These are phyloP conservation scores for Rhizopus arrhizus DNA, from an alignment of 371 early-diverging fungal genomes.

Conservation along the genomic window DNA sequence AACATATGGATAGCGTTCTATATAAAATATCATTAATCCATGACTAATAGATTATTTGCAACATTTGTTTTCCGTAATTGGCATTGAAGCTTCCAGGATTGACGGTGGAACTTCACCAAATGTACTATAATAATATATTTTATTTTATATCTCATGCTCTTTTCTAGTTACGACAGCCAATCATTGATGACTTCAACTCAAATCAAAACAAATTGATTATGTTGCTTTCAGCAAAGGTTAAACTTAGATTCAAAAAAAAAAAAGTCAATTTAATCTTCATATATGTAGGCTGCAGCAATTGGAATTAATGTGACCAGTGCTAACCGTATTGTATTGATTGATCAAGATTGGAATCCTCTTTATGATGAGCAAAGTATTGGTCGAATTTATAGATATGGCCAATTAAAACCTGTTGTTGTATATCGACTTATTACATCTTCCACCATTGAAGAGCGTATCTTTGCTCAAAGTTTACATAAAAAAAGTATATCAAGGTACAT, in stretches of 20 bases:
- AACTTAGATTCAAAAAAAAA: neutral
- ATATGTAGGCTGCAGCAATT: conserved; percentile 69
- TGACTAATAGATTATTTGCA: conserved; percentile 58
- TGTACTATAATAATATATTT: conserved; percentile 18
- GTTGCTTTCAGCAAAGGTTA: conserved; percentile 71
- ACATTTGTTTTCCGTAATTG: conserved; percentile 13
- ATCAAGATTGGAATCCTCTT: conserved; percentile 97
- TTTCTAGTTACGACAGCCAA: conserved; percentile 59
- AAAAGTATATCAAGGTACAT: conserved; percentile 37
- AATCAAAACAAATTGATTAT: conserved; percentile 54
- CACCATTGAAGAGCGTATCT: conserved; percentile 42
- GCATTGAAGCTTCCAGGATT: conserved; percentile 39
- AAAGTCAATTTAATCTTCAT: conserved; percentile 3
- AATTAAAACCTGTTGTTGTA: conserved; percentile 54
- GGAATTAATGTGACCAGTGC: conserved; percentile 92
- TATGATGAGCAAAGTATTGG: conserved; percentile 90
- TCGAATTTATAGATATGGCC: conserved; percentile 66
- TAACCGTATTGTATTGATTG: conserved; percentile 86
- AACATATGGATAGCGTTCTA: neutral
- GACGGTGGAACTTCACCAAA: conserved; percentile 52
- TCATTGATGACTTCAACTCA: conserved; percentile 80
- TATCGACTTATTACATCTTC: conserved; percentile 52
- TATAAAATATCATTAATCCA: neutral
- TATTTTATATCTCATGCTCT: neutral
- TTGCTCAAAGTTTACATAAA: conserved; percentile 38